Base-by-base conservation (phyloP, 1,139 yeast species). In the Blastobotrys indianensis region DNA sequence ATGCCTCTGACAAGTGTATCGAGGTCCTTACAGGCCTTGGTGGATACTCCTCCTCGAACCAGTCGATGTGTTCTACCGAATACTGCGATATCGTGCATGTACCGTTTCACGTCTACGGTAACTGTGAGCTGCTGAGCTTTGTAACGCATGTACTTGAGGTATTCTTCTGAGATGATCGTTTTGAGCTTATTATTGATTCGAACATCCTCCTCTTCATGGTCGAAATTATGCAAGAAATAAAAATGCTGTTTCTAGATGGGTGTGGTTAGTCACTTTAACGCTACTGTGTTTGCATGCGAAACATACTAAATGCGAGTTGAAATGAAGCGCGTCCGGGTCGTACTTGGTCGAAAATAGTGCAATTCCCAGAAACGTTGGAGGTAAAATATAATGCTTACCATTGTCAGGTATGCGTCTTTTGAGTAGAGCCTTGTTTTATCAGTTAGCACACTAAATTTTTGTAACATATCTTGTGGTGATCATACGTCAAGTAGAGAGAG, bases 61-160 rank as follows among this genome's bases (percentile, higher is more conserved):
- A 77, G 68, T 32, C 83, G 59, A 51, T 78, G 80, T 44, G 70
- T 69, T 34, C 84, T 63, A 2, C 74, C 55, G 53, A 70, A 74
- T 2, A 77, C 65, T 1, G 76, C 60, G 15, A 79, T 67, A 56
- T 79, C 82, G 51, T 76, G 75, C 55, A 76, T 70, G 54, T 78
- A 79, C n/a, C 79, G 60, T 39, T 59, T 58, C 34, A 79, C 63
- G 44, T 78, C 82, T 0, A 77, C 70, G 1, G 67, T 65, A 12
- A 75, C 59, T 1, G 56, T 56, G 8, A 76, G 66, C 9, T 41
- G 40, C 5, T 36, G 42, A 20, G 41, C 23, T 10, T 31, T 20
- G 25, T 28, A 37, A 8, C 44, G 39, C 41, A 35, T 32, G n/a
- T 12, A 17, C 15, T 32, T 25, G n/a, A 46, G 41, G 25, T 36